These are phyloP conservation scores for Diaporthe eres DNA, from an alignment of 2,329 filamentous ascomycete species.

Conservation along the genomic window DNA sequence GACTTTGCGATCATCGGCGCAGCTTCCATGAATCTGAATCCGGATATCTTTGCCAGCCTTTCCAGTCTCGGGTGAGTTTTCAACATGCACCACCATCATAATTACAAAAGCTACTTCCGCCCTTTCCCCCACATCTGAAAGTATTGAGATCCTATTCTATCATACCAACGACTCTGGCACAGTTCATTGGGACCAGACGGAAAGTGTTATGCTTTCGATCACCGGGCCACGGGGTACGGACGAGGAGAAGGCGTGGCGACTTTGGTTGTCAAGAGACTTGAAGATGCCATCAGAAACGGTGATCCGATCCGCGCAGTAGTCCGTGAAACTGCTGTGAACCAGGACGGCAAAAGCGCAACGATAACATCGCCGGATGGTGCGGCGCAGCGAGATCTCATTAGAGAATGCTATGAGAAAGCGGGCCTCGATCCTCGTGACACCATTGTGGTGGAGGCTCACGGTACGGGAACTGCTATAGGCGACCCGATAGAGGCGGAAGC, in stretches of 20 bases:
- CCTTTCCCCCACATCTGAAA: too few species aligned
- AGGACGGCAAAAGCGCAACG: constrained; percentile 47
- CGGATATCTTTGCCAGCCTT: constrained; percentile 35
- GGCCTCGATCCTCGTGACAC: constrained; percentile 61
- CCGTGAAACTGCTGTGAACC: constrained; percentile 45
- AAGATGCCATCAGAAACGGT: neutral
- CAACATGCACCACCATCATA: too few species aligned
- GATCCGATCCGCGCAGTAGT: constrained; percentile 43
- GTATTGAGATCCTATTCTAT: too few species aligned
- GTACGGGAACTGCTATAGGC: neutral
- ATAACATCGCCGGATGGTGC: constrained; percentile 43
- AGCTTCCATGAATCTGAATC: constrained; percentile 45
- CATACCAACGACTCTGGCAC: too few species aligned
- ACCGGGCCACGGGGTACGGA: neutral
- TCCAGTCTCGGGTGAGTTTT: neutral
- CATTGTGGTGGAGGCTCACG: neutral
- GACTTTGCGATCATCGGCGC: constrained; percentile 45
- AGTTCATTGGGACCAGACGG: constrained; percentile 13
- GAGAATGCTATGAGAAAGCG: constrained; percentile 58
- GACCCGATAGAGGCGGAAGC: constrained; percentile 2
- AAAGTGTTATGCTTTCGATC: constrained; percentile 8
- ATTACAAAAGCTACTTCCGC: too few species aligned
- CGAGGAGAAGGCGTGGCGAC: constrained; percentile 1
- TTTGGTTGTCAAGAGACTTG: constrained; percentile 4
- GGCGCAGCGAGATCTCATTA: constrained; percentile 56